These are phyloP conservation scores for Rhododendron ovatum DNA, from an alignment of 148 eudicot genomes.

Conservation along the genomic window DNA sequence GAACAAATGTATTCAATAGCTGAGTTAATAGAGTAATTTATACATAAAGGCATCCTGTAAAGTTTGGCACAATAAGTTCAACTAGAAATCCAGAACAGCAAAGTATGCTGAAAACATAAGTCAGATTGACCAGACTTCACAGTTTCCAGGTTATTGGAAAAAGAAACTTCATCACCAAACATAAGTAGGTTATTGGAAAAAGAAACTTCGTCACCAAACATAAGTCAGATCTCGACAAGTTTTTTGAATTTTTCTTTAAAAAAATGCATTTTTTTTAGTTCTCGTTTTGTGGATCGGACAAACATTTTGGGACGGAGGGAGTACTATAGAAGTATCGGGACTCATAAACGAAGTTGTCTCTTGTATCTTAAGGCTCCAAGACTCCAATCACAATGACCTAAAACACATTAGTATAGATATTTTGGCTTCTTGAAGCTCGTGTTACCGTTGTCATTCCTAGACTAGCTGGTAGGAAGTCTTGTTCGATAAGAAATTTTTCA, in stretches of 20 bases:
- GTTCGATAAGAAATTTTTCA: neutral
- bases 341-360: neutral
- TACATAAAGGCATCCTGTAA: neutral
- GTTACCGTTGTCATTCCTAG: neutral
- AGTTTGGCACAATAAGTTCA: neutral
- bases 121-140: neutral
- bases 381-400: neutral
- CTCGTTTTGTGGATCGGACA: too few relatives aligned
- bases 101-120: neutral
- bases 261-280: too few relatives aligned
- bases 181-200: neutral
- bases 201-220: neutral
- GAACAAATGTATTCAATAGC: neutral
- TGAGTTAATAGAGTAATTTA: neutral
- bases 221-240: too few relatives aligned
- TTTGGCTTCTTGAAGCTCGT: neutral
- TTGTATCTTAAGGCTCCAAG: neutral
- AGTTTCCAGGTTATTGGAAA: neutral
- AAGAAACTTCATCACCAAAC: neutral
- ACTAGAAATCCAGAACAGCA: neutral
- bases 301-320: too few relatives aligned
- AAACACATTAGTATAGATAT: neutral
- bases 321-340: neutral
- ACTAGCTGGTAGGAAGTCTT: neutral
- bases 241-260: too few relatives aligned